These are phyloP conservation scores for Suillus sp. DNA, from an alignment of 768 basidiomycete species.

Conservation along the genomic window DNA sequence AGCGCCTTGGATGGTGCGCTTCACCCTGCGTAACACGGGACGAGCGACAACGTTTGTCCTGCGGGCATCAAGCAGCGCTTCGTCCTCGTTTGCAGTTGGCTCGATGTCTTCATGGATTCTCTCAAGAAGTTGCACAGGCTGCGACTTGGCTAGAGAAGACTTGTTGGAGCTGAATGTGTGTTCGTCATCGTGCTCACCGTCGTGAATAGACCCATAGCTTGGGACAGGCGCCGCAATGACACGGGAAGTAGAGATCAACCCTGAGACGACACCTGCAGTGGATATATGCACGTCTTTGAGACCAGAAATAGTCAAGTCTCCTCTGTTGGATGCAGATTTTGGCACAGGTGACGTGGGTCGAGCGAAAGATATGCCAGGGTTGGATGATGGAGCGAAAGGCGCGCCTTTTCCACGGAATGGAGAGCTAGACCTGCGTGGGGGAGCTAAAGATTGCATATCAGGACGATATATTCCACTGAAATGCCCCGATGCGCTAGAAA, in stretches of 20 bases:
- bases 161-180: constrained; percentile 7
- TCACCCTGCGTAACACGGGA: constrained; percentile 6
- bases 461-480: background rate
- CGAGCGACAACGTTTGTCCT: background rate
- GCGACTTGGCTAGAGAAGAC: background rate
- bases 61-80: background rate
- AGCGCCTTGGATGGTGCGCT: background rate
- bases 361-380: background rate
- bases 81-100: constrained; percentile 1
- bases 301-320: constrained; percentile 5
- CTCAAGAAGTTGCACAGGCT: background rate
- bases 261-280: constrained; percentile 4
- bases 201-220: background rate
- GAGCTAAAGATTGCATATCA: background rate
- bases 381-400: background rate
- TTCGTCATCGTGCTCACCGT: background rate
- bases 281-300: constrained; percentile 7
- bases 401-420: background rate
- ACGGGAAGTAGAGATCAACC: constrained; percentile 2
- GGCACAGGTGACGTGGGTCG: background rate
- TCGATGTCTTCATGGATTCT: constrained; percentile 2
- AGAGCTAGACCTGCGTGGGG: background rate
- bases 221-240: constrained; percentile 4
- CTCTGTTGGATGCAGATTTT: background rate
- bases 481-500: background rate